Conservation (phyloP, 2,329 filamentous ascomycete species). For the Stagonosporopsis tanaceti region DNA sequence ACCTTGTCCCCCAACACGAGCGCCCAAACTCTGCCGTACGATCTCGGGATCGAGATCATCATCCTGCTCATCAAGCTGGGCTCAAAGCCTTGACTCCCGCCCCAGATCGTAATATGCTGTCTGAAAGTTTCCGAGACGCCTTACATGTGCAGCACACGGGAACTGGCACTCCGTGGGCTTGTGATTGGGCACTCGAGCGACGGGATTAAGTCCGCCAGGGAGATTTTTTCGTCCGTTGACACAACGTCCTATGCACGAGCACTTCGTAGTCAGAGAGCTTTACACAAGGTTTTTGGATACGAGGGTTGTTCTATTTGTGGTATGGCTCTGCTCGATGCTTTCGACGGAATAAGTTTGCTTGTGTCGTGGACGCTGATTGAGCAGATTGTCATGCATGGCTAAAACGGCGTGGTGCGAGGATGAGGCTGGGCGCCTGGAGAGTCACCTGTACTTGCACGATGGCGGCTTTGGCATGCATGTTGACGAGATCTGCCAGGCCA, state of each 20-base stretch:
- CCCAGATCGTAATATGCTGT: not conserved
- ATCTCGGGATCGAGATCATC: not conserved
- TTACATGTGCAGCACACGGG: not conserved
- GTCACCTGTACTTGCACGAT: no score
- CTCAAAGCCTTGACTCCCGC: slow-evolving; percentile 3
- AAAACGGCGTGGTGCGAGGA: not conserved
- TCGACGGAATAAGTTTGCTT: not conserved
- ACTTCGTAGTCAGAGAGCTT: not conserved
- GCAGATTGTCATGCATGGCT: not conserved
- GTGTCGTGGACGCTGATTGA: not conserved
- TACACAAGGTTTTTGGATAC: not conserved
- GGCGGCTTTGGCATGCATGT: no score
- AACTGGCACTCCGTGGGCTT: not conserved
- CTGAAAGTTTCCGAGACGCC: not conserved
- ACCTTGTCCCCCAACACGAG: not conserved
- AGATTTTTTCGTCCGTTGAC: not conserved
- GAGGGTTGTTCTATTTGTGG: not conserved
- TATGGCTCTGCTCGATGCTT: slow-evolving; percentile 3
- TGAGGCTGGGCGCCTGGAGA: not conserved
- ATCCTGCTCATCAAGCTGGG: not conserved
- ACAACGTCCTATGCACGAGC: not conserved
- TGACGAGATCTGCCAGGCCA: not conserved
- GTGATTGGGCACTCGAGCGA: not conserved
- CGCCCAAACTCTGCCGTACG: not conserved
- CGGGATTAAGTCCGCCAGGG: not conserved